Evolutionary conservation across 1,284 basidiomycete species (phyloP), one percentile per base, ranked within the genome.

Genomic region (Cryptococcus hybrid): DNA sequence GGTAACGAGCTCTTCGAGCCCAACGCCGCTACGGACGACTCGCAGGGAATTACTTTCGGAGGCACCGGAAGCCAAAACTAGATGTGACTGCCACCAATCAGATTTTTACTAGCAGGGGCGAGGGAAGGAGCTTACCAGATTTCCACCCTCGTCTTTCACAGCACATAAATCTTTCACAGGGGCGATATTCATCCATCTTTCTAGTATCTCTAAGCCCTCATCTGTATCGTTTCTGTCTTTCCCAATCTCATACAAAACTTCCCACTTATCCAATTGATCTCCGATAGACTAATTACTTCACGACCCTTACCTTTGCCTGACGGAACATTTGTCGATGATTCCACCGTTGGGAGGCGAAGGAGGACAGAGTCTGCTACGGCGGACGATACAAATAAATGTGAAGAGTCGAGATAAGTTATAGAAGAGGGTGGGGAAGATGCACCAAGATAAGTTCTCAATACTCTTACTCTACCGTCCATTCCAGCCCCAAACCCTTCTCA

Each of bases 31-130:
- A 57, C 90, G 82, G 7, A 98, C 84, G 34, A 94, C 77, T 42
- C 90, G 86, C 7, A 99, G 71, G 8, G 88, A 88, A 6, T 94
- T 93, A 0, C 86, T 84, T 60, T 86, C 91, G 15, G 84, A 83
- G 0, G 87, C 88, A 1, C 95, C 95, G 2, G 92, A 95, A 62
- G 91, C 92, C 0, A 92, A 89, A 3, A 98, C 85, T 48, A 97
- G 84, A 70, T 93, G 86, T 11, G 84, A 84, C 86, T 90, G 69
- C 3, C 8, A 58, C 15, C 40, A 48, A 49, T 54, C 36, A 48
- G 46, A 34, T n/a, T 24, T 2, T 7, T 35, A 18, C 40, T 30
- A 24, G 5, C 13, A 15, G 12, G 7, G 12, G 37, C 42, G 9
- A 4, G 11, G 34, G 15, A 46, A 12, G n/a, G 11, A 3, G 72